Conservation (phyloP, 345 rosid species). For the Hypericum perforatum region DNA sequence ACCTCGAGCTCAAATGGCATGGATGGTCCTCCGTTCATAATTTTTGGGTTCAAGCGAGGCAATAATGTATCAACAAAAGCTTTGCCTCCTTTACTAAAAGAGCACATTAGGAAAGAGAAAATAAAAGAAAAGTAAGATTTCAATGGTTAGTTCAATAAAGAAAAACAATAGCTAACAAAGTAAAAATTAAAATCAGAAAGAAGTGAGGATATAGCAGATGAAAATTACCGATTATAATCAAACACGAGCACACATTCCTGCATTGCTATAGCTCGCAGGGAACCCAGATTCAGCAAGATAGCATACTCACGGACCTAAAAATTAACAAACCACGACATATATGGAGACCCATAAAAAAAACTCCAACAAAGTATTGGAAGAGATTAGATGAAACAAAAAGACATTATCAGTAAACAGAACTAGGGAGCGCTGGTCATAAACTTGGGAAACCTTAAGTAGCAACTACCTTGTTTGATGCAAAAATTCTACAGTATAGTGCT, state of each 20-base stretch:
- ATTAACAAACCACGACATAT: background rate
- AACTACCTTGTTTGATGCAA: too few relatives aligned
- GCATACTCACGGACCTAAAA: slow-evolving; percentile 82
- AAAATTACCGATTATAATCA: slow-evolving; percentile 65
- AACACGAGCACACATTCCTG: slow-evolving; percentile 68
- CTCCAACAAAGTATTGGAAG: background rate
- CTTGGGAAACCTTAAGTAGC: too few relatives aligned
- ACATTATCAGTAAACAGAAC: too few relatives aligned
- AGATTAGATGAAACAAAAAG: too few relatives aligned
- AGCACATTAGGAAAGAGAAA: background rate
- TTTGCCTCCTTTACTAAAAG: slow-evolving; percentile 70
- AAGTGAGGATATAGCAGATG: slow-evolving; percentile 1
- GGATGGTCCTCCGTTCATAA: slow-evolving; percentile 61
- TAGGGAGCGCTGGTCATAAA: too few relatives aligned
- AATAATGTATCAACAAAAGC: slow-evolving; percentile 74
- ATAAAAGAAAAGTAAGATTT: slow-evolving; percentile 3
- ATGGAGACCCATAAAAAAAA: slow-evolving; percentile 4
- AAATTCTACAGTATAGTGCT: too few relatives aligned
- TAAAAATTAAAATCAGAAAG: background rate
- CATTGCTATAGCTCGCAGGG: slow-evolving; percentile 85
- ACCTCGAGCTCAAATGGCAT: slow-evolving; percentile 99
- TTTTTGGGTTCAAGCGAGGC: slow-evolving; percentile 68
- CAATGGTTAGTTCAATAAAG: slow-evolving; percentile 8
- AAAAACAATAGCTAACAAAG: background rate
- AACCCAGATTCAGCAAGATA: slow-evolving; percentile 77